Percentiles rank a stretch among this genome's conserved stretches.
Evolutionary conservation across 208 protist genomes (phyloP).

Genomic region (Leishmania mexicana): DNA sequence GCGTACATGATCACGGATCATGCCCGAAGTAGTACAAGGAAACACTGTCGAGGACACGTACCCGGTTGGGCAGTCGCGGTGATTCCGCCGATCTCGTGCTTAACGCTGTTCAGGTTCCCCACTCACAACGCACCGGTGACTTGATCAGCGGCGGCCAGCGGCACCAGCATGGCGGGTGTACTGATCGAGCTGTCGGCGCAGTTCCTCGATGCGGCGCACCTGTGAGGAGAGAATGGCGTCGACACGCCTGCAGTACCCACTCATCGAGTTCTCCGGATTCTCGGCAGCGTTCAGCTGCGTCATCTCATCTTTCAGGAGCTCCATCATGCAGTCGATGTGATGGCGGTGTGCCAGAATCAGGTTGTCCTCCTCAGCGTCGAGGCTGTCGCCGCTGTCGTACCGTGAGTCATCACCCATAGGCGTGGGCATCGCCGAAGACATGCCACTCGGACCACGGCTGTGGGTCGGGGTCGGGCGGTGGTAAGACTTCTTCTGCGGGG

Average conservation of each 20-base stretch:
- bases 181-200: constrained; percentile 78
- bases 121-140: background rate
- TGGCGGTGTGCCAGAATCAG: constrained; percentile 89
- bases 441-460: constrained; percentile 39
- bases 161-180: constrained; percentile 60
- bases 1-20: constrained; percentile 3
- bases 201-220: constrained; percentile 71
- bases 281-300: constrained; percentile 91
- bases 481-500: constrained; percentile 39
- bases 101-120: background rate
- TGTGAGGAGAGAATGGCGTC: constrained; percentile 79
- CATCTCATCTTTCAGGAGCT: constrained; percentile 94
- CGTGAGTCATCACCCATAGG: constrained; percentile 51
- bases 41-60: background rate
- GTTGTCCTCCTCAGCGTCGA: constrained; percentile 92
- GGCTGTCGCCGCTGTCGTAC: constrained; percentile 74
- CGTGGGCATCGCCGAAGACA: constrained; percentile 38
- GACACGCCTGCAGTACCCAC: constrained; percentile 88
- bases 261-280: constrained; percentile 87
- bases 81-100: background rate
- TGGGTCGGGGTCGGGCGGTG: constrained; percentile 43
- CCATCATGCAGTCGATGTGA: constrained; percentile 95
- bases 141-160: constrained; percentile 13
- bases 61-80: background rate
- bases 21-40: constrained; percentile 10